phyloP scores from a whole-genome alignment of 1,284 basidiomycete genomes.

The Ceratorhiza oryzae-sativae region DNA sequence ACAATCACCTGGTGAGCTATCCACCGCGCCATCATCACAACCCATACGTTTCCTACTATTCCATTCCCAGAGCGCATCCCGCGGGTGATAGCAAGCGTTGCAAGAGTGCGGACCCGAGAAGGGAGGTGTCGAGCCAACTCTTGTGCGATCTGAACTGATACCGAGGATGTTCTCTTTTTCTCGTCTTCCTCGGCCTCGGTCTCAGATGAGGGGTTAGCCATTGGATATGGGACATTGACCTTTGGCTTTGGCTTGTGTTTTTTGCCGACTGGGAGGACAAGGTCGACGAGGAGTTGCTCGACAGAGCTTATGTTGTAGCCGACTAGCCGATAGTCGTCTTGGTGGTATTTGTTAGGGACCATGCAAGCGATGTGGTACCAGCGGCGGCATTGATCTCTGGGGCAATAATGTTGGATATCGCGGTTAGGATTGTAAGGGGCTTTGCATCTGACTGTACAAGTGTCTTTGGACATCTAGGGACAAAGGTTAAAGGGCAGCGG shows the following conservation, averaged over 20 bases:
- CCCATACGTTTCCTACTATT: slow-evolving; percentile 10
- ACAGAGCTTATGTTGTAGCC: slow-evolving; percentile 8
- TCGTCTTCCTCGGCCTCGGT: slow-evolving; percentile 16
- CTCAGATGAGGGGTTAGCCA: slow-evolving; percentile 6
- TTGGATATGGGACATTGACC: not conserved
- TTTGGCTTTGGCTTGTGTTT: not conserved
- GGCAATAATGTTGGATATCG: slow-evolving; percentile 28
- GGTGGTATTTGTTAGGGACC: slow-evolving; percentile 1
- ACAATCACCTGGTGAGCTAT: slow-evolving; percentile 12
- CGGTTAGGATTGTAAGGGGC: slow-evolving; percentile 5
- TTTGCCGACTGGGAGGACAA: not conserved
- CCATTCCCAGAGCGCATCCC: slow-evolving; percentile 19
- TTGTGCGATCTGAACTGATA: not conserved
- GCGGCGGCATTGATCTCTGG: not conserved
- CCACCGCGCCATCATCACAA: not conserved
- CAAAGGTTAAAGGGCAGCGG: too few species aligned
- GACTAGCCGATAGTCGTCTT: slow-evolving; percentile 6
- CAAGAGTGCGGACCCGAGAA: not conserved
- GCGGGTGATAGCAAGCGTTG: slow-evolving; percentile 13
- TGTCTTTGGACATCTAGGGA: not conserved
- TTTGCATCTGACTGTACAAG: slow-evolving; percentile 6
- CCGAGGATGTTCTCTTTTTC: not conserved
- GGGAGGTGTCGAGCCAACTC: slow-evolving; percentile 9
- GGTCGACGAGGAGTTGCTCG: slow-evolving; percentile 17
- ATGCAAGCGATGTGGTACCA: slow-evolving; percentile 28